Conservation (phyloP, 2,329 filamentous ascomycete species). For the Diaporthe citrichinensis region DNA sequence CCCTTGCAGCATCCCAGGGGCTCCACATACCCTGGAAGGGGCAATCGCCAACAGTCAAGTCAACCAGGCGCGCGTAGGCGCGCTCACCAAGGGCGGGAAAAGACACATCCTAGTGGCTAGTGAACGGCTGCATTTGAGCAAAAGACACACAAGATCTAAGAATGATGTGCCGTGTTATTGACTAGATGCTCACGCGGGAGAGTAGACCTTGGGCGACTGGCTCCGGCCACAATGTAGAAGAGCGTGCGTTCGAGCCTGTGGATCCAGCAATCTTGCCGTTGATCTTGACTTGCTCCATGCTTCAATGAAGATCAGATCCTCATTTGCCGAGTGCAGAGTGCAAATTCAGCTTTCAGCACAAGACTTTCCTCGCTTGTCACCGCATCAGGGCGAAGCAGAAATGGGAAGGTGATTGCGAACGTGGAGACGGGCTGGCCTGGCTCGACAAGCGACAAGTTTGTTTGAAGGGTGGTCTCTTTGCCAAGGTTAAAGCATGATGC, state of each 20-base stretch:
- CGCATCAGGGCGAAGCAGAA: constrained; percentile 13
- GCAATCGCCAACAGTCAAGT: not conserved
- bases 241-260: constrained; percentile 7
- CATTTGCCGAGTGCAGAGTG: constrained; percentile 2
- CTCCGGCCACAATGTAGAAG: not conserved
- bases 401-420: constrained; percentile 15
- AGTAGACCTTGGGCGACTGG: not conserved
- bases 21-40: not conserved
- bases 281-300: constrained; percentile 4
- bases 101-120: not conserved
- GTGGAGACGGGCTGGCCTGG: not conserved
- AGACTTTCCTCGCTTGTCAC: not conserved
- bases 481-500: constrained; percentile 18
- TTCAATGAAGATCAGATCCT: constrained; percentile 27
- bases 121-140: not conserved
- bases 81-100: not conserved
- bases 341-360: constrained; percentile 10
- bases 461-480: not conserved
- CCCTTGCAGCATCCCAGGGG: constrained; percentile 2
- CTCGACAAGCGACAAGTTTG: constrained; percentile 13
- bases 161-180: not conserved
- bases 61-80: constrained; percentile 19
- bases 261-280: constrained; percentile 16
- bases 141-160: not conserved
- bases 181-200: not conserved